Conservation (phyloP, 768 basidiomycete species). For the Lyophyllum semitale region DNA sequence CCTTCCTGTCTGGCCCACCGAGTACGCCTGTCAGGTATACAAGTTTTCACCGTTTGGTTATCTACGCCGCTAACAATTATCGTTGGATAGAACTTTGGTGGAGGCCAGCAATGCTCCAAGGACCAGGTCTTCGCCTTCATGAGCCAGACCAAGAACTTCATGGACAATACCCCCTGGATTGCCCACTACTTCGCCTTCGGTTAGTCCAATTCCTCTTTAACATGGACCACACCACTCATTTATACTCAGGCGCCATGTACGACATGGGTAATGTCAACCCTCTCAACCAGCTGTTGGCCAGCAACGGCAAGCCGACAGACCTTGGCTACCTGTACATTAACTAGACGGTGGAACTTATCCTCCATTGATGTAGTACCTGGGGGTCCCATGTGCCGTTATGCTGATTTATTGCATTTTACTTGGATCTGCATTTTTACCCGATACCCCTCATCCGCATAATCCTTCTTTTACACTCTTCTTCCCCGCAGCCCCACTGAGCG, state of each 20-base stretch:
- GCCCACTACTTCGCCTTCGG: constrained; percentile 61
- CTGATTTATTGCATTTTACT: constrained; percentile 9
- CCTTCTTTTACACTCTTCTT: constrained; percentile 10
- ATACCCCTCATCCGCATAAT: constrained; percentile 18
- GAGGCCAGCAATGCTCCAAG: constrained; percentile 39
- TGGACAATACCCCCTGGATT: constrained; percentile 47
- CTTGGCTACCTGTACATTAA: constrained; percentile 56
- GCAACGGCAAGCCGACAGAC: constrained; percentile 45
- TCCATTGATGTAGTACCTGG: background rate
- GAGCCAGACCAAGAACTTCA: constrained; percentile 39
- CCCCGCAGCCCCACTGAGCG: constrained; percentile 19
- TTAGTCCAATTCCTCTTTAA: constrained; percentile 29
- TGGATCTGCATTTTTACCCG: constrained; percentile 11
- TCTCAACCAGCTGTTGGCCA: constrained; percentile 51
- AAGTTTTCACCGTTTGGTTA: background rate
- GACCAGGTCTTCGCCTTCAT: constrained; percentile 53
- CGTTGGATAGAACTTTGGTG: constrained; percentile 52
- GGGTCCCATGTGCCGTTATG: background rate
- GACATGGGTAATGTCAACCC: constrained; percentile 58
- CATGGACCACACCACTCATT: background rate
- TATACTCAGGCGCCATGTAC: constrained; percentile 50
- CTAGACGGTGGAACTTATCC: constrained; percentile 16
- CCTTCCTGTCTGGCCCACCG: constrained; percentile 60
- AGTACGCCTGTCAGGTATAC: constrained; percentile 68
- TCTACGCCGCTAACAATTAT: background rate